A percentile compares a stretch with the other conserved stretches of the same genome.
Conservation (phyloP, 2,329 filamentous ascomycete genomes). For the Pyricularia pennisetigena region DNA sequence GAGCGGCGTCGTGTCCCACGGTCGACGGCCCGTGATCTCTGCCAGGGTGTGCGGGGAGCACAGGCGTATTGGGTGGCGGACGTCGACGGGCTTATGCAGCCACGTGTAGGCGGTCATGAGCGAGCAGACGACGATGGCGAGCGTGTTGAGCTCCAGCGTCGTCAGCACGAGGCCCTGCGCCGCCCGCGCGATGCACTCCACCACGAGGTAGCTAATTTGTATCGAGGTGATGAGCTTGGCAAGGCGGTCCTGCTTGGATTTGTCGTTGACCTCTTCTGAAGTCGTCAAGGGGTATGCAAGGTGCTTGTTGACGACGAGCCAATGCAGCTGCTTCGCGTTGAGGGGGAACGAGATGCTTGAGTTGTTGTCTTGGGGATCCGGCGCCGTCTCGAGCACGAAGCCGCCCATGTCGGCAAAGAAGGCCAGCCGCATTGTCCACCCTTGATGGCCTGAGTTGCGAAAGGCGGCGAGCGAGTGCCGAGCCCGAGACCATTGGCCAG, state of each 20-base stretch:
- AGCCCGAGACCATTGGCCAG: too few relatives aligned
- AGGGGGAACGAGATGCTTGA: too few relatives aligned
- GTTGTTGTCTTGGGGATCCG: too few relatives aligned
- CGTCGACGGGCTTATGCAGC: constrained; percentile 10
- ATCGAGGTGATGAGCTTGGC: neutral
- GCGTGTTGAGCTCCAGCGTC: neutral
- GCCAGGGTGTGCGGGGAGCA: constrained; percentile 2
- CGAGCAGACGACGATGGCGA: neutral
- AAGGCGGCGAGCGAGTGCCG: too few relatives aligned
- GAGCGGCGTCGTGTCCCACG: constrained; percentile 18
- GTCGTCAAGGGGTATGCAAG: too few relatives aligned
- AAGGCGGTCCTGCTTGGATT: neutral
- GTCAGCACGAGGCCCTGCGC: neutral
- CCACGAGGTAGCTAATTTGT: neutral
- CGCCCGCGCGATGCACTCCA: neutral
- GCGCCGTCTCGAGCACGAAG: too few relatives aligned
- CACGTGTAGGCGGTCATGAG: neutral
- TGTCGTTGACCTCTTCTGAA: neutral
- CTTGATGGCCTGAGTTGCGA: too few relatives aligned
- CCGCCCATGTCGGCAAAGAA: too few relatives aligned
- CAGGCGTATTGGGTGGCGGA: constrained; percentile 5
- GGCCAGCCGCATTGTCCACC: too few relatives aligned
- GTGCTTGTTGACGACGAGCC: too few relatives aligned
- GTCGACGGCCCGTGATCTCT: constrained; percentile 5
- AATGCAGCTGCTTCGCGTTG: too few relatives aligned